phyloP scores from a whole-genome alignment of 2,329 filamentous ascomycete species.

The Fusarium armeniacum region DNA sequence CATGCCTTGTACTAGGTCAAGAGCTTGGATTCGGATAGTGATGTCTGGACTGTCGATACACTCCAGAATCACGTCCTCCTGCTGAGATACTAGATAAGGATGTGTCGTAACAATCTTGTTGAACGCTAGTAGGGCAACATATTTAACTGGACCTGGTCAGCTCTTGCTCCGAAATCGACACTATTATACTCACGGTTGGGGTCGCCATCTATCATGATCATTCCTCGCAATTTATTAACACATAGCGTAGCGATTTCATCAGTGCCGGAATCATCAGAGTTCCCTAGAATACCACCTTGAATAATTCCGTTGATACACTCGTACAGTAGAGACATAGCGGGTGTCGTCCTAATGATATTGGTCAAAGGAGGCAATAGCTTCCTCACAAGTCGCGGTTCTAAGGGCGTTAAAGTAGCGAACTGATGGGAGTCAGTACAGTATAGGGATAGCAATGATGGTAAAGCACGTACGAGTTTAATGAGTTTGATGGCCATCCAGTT shows the following conservation, averaged over 20 bases:
- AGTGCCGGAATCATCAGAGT: conserved; percentile 82
- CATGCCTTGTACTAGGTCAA: conserved; percentile 94
- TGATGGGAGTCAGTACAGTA: conserved; percentile 55
- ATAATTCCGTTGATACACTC: conserved; percentile 99
- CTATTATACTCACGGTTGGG: conserved; percentile 79
- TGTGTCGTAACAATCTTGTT: conserved; percentile 94
- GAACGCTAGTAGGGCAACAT: conserved; percentile 93
- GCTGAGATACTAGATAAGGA: conserved; percentile 87
- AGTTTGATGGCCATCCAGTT: conserved; percentile 99
- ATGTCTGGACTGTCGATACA: conserved; percentile 97
- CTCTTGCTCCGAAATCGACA: neutral
- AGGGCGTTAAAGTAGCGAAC: conserved; percentile 94
- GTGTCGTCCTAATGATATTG: conserved; percentile 92
- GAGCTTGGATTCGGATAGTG: conserved; percentile 91
- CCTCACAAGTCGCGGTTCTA: conserved; percentile 91
- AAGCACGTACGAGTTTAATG: conserved; percentile 84
- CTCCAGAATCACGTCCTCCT: conserved; percentile 95
- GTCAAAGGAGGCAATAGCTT: conserved; percentile 93
- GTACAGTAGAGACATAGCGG: conserved; percentile 97
- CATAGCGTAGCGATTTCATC: conserved; percentile 94
- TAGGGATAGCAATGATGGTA: no score
- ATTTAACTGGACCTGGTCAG: conserved; percentile 78
- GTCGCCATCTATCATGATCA: conserved; percentile 94
- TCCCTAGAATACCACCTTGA: conserved; percentile 92
- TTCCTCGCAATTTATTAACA: conserved; percentile 91